Evolutionary conservation across 2,329 filamentous ascomycete genomes (phyloP), one percentile per base, ranked within the genome.

Genomic region (Trichoderma guizhouense): DNA sequence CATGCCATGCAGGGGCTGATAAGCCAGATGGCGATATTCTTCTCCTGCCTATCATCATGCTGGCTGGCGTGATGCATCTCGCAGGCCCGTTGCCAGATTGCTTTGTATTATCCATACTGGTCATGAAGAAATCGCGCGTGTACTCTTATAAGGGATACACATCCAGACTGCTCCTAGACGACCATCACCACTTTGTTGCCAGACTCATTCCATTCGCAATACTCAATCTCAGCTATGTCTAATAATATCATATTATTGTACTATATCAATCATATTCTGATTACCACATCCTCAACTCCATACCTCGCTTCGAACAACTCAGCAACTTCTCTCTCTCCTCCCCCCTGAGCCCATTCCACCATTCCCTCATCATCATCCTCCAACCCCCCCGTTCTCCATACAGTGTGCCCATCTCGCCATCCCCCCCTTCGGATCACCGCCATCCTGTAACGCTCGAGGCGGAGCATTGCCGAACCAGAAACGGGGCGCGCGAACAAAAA

Each of bases 401-500:
- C 65, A 68, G 65, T 68, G 65, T 60, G 24, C n/a, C 53, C 65
- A 68, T 58, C 32, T 53, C 36, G 15, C 15, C 36, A 18, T 39
- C 36, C 36, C 36, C 34, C 36, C n/a, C 43, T 24, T 51, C 24
- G 28, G 55, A 69, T 69, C 66, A 28, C 66, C 57, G 66, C 57
- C 57, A 51, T 34, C 39, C 66, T 69, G 66, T 69, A 69, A 69
- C 66, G 39, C 36, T 36, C 57, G 18, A 61, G 57, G 55, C 57
- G 66, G 66, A 43, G 66, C 66, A 30, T 53, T 36, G 66, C 66
- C 47, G 57, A 63, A 64, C 32, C 43, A 57, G 26, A 39, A 61
- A 60, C 66, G 39, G 57, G 66, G 66, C 53, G 55, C 39, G 24
- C 34, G 53, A 69, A 69, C 30, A 69, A 63, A 69, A 70, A 64